These are phyloP conservation scores for Chaetomium olivaceum DNA, from an alignment of 2,329 filamentous ascomycete species.

Conservation along the genomic window DNA sequence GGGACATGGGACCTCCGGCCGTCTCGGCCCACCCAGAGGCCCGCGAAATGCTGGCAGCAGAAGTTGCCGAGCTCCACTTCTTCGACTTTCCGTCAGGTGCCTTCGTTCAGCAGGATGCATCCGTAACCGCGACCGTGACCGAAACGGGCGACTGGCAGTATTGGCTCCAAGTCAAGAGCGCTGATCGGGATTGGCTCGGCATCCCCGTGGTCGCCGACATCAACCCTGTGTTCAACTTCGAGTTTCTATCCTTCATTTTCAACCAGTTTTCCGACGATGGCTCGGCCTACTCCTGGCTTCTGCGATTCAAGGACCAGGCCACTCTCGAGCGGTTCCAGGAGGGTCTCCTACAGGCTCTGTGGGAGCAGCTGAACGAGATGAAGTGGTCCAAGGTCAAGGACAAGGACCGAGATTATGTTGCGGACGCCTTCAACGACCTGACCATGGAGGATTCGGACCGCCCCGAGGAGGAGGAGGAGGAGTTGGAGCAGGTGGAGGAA, in stretches of 20 bases:
- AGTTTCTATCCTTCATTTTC: constrained; percentile 98
- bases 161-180: constrained; percentile 82
- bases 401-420: constrained; percentile 87
- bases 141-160: constrained; percentile 93
- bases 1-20: constrained; percentile 48
- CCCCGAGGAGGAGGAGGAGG: constrained; percentile 47
- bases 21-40: constrained; percentile 68
- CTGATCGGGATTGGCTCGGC: constrained; percentile 80
- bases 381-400: constrained; percentile 96
- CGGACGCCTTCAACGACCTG: constrained; percentile 93
- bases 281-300: constrained; percentile 90
- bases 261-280: constrained; percentile 91
- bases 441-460: constrained; percentile 78
- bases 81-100: constrained; percentile 88
- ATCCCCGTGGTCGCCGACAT: constrained; percentile 85
- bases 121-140: constrained; percentile 75
- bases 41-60: constrained; percentile 70
- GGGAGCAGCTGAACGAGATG: constrained; percentile 91
- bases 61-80: constrained; percentile 83
- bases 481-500: constrained; percentile 50
- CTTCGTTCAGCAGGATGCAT: constrained; percentile 76
- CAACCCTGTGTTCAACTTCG: constrained; percentile 98
- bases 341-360: constrained; percentile 90
- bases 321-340: constrained; percentile 86
- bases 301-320: constrained; percentile 83